These are phyloP conservation scores for Beauveria pseudobassiana DNA, from an alignment of 2,329 filamentous ascomycete species.

Conservation along the genomic window DNA sequence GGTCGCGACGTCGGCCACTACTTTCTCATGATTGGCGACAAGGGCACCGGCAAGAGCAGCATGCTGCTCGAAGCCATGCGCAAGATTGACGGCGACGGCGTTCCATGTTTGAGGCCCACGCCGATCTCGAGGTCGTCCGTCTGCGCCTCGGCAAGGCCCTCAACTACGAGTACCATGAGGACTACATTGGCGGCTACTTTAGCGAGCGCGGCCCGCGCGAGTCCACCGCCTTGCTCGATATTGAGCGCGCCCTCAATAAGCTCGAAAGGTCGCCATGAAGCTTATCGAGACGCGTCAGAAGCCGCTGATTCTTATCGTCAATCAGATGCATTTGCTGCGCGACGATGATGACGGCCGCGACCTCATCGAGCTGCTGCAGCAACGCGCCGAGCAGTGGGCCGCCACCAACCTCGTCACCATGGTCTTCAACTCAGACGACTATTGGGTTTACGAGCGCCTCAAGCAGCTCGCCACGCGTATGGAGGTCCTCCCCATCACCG, in stretches of 20 bases:
- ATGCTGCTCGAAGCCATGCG: constrained; percentile 96
- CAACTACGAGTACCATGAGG: constrained; percentile 95
- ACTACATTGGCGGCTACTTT: constrained; percentile 95
- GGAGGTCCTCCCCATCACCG: constrained; percentile 82
- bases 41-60: constrained; percentile 92
- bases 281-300: constrained; percentile 53
- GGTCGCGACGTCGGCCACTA: constrained; percentile 75
- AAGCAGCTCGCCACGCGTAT: constrained; percentile 91
- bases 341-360: constrained; percentile 92
- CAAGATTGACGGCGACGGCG: constrained; percentile 79
- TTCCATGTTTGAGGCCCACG: constrained; percentile 97
- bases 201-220: constrained; percentile 89
- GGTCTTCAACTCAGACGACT: constrained; percentile 95
- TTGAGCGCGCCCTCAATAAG: constrained; percentile 95
- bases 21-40: constrained; percentile 86
- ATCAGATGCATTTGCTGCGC: constrained; percentile 83
- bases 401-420: constrained; percentile 83
- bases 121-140: constrained; percentile 90
- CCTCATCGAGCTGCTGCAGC: constrained; percentile 87
- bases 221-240: constrained; percentile 85
- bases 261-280: constrained; percentile 87
- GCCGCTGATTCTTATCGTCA: constrained; percentile 88
- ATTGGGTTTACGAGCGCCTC: constrained; percentile 94
- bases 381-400: constrained; percentile 94
- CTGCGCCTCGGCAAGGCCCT: constrained; percentile 87